Conservation (phyloP, 169 alveolate genomes). For the Babesia ovis region DNA sequence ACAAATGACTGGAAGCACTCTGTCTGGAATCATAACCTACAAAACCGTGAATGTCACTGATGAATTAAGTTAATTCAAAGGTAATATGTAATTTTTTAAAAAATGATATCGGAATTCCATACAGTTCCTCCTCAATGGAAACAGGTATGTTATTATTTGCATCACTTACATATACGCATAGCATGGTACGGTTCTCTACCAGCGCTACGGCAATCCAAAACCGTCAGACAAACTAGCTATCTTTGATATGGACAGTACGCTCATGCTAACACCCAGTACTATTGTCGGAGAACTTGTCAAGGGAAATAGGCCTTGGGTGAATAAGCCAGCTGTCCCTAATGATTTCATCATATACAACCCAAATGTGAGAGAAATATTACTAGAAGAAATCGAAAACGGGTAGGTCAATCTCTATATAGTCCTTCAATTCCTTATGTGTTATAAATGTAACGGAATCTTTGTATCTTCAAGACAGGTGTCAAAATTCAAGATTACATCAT, state of each 20-base stretch:
- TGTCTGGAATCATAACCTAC: no score
- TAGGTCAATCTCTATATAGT: not conserved
- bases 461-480: no score
- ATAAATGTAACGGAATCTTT: no score
- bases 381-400: constrained; percentile 45
- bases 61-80: no score
- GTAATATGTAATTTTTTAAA: not conserved
- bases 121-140: constrained; percentile 22
- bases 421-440: no score
- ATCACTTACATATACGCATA: not conserved
- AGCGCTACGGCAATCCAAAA: constrained; percentile 53
- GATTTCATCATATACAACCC: constrained; percentile 54
- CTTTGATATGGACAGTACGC: constrained; percentile 67
- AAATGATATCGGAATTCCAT: not conserved
- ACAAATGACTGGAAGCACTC: no score
- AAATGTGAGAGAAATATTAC: constrained; percentile 50
- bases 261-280: constrained; percentile 67
- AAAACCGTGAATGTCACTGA: no score
- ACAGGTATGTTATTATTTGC: not conserved
- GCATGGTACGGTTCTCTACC: constrained; percentile 53
- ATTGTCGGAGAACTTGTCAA: constrained; percentile 40
- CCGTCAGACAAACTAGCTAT: constrained; percentile 47
- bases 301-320: constrained; percentile 21
- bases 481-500: no score
- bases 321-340: constrained; percentile 54